Evolutionary conservation across 2,329 filamentous ascomycete genomes (phyloP), one percentile per base, ranked within the genome.

Genomic region (Dothistroma septosporum): DNA sequence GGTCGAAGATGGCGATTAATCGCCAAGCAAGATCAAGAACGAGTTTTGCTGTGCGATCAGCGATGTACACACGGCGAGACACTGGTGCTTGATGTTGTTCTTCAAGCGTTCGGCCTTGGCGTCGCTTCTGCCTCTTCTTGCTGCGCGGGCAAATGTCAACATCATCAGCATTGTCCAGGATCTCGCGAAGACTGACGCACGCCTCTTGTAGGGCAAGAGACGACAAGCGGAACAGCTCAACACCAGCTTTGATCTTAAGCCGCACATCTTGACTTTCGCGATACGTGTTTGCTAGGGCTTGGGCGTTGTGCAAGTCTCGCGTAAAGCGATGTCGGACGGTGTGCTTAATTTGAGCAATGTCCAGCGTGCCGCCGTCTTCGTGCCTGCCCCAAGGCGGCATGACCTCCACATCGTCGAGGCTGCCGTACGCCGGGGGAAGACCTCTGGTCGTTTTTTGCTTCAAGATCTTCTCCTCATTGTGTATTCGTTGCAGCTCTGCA

Each of bases 341-440:
- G 44, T 59, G 60, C 31, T 67, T 66, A 44, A 67, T 35, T 4
- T 46, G 56, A 14, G 64, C 66, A 1, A 68, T 41, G 14, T 67
- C 63, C 2, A 66, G 19, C 4, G 54, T 41, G 21, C 66, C 64
- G 7, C 33, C 54, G 37, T 58, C 56, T 53, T 58, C 46, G n/a
- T 53, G 54, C 60, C 62, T 57, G 41, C 41, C 59, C 46, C 64
- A 67, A 4, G 68, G 66, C 28, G 61, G 60, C 14, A 58, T 57
- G n/a, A 31, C 57, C 11, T 66, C 61, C 19, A 62, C 59, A 11
- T 68, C 68, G 35, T 64, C 58, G 6, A 72, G 62, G 19, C 62
- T 61, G 11, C 67, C 67, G 44, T 72, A 72, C 2, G 68, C 63
- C 4, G 68, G 69, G n/a, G 69, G 69, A n/a, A 70, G 59, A 19